These are phyloP conservation scores for Kwoniella heveanensis DNA, from an alignment of 768 basidiomycete genomes.

Conservation along the genomic window DNA sequence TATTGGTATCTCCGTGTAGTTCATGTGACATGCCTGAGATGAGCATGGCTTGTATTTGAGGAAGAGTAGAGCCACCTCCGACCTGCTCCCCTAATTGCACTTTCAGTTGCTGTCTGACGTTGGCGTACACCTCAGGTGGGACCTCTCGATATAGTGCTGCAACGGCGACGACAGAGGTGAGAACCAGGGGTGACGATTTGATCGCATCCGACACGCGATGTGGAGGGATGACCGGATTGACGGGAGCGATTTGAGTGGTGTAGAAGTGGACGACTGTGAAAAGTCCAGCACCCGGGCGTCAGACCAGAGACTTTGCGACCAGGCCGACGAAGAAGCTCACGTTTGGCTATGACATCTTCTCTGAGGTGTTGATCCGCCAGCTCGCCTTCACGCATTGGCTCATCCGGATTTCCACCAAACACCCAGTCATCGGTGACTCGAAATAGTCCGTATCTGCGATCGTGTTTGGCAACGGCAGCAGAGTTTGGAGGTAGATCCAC, in stretches of 20 bases:
- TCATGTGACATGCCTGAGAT: constrained; percentile 26
- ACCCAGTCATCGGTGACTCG: constrained; percentile 22
- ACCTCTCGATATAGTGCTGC: constrained; percentile 16
- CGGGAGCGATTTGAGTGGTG: constrained; percentile 12
- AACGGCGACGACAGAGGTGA: constrained; percentile 15
- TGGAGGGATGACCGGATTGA: constrained; percentile 19
- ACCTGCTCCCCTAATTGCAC: constrained; percentile 1
- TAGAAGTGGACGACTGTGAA: constrained; percentile 13
- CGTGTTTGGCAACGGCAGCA: constrained; percentile 12
- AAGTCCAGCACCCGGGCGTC: neutral
- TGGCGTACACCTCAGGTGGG: constrained; percentile 12
- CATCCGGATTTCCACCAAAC: constrained; percentile 15
- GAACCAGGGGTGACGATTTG: constrained; percentile 6
- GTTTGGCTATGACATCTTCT: constrained; percentile 19
- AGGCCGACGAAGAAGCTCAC: neutral
- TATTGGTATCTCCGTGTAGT: constrained; percentile 22
- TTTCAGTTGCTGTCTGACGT: constrained; percentile 3
- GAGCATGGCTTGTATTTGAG: constrained; percentile 17
- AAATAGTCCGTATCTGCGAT: constrained; percentile 17
- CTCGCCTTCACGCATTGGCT: constrained; percentile 14
- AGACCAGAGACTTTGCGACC: neutral
- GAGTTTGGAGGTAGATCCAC: constrained; percentile 11
- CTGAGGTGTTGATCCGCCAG: constrained; percentile 15
- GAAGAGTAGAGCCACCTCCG: constrained; percentile 17
- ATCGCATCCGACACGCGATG: constrained; percentile 4